Percentiles rank a stretch among this genome's conserved stretches.
Evolutionary conservation across 2,329 filamentous ascomycete species (phyloP).

Genomic region (Fusarium palustre): DNA sequence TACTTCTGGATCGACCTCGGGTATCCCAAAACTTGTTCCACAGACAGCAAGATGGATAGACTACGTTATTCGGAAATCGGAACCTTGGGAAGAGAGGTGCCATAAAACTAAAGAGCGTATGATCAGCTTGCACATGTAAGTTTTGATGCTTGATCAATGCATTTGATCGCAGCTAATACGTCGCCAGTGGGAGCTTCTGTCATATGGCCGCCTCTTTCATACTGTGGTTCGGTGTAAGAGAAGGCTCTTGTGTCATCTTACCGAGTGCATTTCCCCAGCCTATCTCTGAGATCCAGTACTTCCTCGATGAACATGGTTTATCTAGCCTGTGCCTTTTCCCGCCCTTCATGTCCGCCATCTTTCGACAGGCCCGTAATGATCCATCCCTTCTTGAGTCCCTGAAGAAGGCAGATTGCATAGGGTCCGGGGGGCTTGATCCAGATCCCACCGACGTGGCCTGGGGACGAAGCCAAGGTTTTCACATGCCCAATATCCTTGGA

Average conservation of each 20-base stretch:
- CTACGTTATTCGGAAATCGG: not conserved
- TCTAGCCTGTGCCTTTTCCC: constrained; percentile 20
- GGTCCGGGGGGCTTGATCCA: constrained; percentile 8
- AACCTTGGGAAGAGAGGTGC: not conserved
- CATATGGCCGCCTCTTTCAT: constrained; percentile 21
- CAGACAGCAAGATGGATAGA: constrained; percentile 34
- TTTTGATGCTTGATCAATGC: rapidly evolving
- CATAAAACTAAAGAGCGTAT: not conserved
- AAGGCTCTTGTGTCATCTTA: constrained; percentile 29
- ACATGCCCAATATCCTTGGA: constrained; percentile 23
- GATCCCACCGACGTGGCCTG: constrained; percentile 22
- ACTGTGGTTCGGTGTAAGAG: not conserved
- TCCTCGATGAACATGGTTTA: constrained; percentile 19
- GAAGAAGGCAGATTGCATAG: constrained; percentile 2
- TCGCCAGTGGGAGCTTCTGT: constrained; percentile 33
- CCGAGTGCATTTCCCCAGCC: constrained; percentile 28
- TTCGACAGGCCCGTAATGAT: constrained; percentile 27
- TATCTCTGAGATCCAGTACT: constrained; percentile 1
- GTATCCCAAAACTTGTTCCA: constrained; percentile 40
- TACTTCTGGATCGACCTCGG: constrained; percentile 42
- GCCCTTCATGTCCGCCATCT: constrained; percentile 7
- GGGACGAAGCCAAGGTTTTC: constrained; percentile 21
- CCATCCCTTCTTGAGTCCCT: constrained; percentile 18
- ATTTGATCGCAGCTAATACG: not conserved
- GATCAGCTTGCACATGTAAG: constrained; percentile 9